Percentiles rank a stretch among this genome's conserved stretches.
Conservation (phyloP, 208 protist genomes). For the Leishmania guyanensis region DNA sequence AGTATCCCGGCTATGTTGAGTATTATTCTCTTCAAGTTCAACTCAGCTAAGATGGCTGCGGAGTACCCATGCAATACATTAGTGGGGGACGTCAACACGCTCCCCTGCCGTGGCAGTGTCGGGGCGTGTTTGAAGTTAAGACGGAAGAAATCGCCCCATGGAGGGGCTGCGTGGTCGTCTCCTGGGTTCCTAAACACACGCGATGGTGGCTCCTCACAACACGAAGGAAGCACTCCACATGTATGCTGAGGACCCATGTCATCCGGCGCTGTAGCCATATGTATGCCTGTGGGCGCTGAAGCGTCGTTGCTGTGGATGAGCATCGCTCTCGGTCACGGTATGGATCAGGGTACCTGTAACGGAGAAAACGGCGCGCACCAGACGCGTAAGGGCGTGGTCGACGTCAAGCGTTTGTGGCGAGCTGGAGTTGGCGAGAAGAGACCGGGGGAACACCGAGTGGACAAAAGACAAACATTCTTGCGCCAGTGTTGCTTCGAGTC, state of each 20-base stretch:
- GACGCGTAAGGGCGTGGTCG: not conserved
- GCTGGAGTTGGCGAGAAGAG: not conserved
- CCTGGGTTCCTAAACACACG: slow-evolving; percentile 47
- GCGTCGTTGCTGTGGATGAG: slow-evolving; percentile 45
- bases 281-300: slow-evolving; percentile 29
- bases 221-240: slow-evolving; percentile 35
- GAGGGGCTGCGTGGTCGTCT: slow-evolving; percentile 42
- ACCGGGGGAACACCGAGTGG: not conserved
- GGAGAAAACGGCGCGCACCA: not conserved
- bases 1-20: slow-evolving; percentile 23
- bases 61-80: slow-evolving; percentile 14
- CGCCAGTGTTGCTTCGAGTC: not conserved
- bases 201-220: slow-evolving; percentile 56
- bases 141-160: slow-evolving; percentile 39
- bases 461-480: not conserved
- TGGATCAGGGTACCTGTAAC: not conserved
- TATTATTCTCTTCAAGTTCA: slow-evolving; percentile 46
- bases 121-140: slow-evolving; percentile 46
- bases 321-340: slow-evolving; percentile 16
- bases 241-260: slow-evolving; percentile 35
- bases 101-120: slow-evolving; percentile 32
- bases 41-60: slow-evolving; percentile 28
- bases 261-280: slow-evolving; percentile 45
- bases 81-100: slow-evolving; percentile 18
- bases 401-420: not conserved